These are phyloP conservation scores for Funneliformis mosseae DNA, from an alignment of 192 early-diverging fungal genomes.

Conservation along the genomic window DNA sequence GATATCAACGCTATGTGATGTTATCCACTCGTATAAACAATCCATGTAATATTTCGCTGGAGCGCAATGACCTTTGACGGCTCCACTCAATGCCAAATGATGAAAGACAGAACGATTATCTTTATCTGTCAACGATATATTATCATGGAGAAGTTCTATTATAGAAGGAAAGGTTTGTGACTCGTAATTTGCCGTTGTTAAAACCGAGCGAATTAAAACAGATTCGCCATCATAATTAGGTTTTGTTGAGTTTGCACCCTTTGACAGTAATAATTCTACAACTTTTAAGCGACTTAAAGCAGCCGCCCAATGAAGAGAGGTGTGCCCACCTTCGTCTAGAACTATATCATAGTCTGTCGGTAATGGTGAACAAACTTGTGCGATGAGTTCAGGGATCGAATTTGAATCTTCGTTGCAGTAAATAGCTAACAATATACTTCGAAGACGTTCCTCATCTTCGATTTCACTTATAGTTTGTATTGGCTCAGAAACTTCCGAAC, in stretches of 20 bases:
- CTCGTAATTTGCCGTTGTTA: constrained; percentile 85
- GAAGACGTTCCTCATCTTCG: constrained; percentile 21
- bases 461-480: constrained; percentile 8
- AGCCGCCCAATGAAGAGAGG: constrained; percentile 95
- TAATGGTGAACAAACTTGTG: constrained; percentile 39
- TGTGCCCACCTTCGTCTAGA: constrained; percentile 95
- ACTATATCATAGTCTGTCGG: constrained; percentile 79
- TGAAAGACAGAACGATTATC: constrained; percentile 84
- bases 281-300: constrained; percentile 79
- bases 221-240: constrained; percentile 87
- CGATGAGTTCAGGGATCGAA: constrained; percentile 58
- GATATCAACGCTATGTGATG: constrained; percentile 44
- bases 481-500: neutral
- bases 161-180: constrained; percentile 75
- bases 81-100: constrained; percentile 80
- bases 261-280: constrained; percentile 73
- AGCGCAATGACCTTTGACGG: constrained; percentile 62
- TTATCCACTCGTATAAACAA: constrained; percentile 72
- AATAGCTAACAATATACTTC: constrained; percentile 80
- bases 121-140: constrained; percentile 71
- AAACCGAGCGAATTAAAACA: constrained; percentile 84
- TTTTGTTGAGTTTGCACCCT: constrained; percentile 68
- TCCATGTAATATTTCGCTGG: constrained; percentile 91
- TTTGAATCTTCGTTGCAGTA: constrained; percentile 77
- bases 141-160: constrained; percentile 71